phyloP scores from a whole-genome alignment of 805 yeast species.

The Tetrapisispora phaffii region DNA sequence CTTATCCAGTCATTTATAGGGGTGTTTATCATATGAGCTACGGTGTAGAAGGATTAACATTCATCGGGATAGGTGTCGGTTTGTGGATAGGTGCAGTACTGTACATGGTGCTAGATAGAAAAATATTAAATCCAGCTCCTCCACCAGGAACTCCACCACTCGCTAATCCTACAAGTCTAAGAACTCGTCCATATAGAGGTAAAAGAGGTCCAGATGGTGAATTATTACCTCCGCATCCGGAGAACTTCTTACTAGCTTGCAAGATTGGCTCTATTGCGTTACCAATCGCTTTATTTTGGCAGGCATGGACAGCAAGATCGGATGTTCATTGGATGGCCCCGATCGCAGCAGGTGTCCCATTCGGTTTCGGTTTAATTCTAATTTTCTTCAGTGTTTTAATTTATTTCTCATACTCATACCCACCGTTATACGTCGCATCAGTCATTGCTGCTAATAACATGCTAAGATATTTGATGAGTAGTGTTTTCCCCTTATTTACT shows the following conservation, averaged over 20 bases:
- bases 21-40: conserved; percentile 49
- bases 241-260: conserved; percentile 47
- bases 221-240: conserved; percentile 47
- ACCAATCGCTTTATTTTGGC: conserved; percentile 67
- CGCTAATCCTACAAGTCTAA: conserved; percentile 30
- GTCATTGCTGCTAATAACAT: conserved; percentile 84
- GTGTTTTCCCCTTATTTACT: conserved; percentile 75
- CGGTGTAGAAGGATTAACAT: conserved; percentile 61
- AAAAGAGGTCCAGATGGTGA: conserved; percentile 43
- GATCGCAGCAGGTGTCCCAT: conserved; percentile 63
- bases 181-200: conserved; percentile 34
- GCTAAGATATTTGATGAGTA: conserved; percentile 62
- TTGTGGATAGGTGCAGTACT: conserved; percentile 44
- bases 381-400: conserved; percentile 61
- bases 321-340: conserved; percentile 71
- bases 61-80: conserved; percentile 65
- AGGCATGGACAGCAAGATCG: conserved; percentile 62
- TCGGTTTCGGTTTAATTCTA: conserved; percentile 65
- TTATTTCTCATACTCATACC: conserved; percentile 62
- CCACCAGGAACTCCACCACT: conserved; percentile 46
- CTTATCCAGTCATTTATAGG: conserved; percentile 48
- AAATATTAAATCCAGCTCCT: conserved; percentile 43
- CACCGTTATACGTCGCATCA: conserved; percentile 72
- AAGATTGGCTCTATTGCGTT: conserved; percentile 58
- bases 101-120: conserved; percentile 42